Percentiles rank a stretch among this genome's conserved stretches.
Conservation (phyloP, 1,284 basidiomycete species). For the Ganoderma lucidum region DNA sequence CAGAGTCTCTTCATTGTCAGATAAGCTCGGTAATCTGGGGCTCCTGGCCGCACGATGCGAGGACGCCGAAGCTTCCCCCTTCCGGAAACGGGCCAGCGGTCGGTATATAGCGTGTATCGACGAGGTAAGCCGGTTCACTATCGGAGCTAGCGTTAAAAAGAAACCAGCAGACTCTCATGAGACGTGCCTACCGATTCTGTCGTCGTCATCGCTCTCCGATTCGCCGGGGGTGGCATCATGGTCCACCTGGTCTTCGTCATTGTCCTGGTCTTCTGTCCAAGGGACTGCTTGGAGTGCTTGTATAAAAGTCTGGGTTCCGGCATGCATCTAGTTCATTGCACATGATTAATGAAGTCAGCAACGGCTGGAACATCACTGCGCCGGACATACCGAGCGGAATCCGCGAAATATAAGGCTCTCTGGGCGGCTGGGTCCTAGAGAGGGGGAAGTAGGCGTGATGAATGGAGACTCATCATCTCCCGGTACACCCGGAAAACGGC, state of each 20-base stretch:
- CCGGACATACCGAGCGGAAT: slow-evolving; percentile 63
- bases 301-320: slow-evolving; percentile 85
- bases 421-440: slow-evolving; percentile 51
- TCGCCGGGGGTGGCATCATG: slow-evolving; percentile 52
- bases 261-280: slow-evolving; percentile 72
- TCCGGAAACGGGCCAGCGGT: slow-evolving; percentile 74
- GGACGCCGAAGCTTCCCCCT: slow-evolving; percentile 45
- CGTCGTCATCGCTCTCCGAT: slow-evolving; percentile 71
- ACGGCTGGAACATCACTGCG: slow-evolving; percentile 22
- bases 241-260: slow-evolving; percentile 66
- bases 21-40: slow-evolving; percentile 34
- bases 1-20: slow-evolving; percentile 40
- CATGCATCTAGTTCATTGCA: slow-evolving; percentile 64
- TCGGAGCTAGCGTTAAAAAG: slow-evolving; percentile 5
- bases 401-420: slow-evolving; percentile 63
- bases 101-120: slow-evolving; percentile 89
- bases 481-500: slow-evolving; percentile 21
- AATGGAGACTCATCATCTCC: slow-evolving; percentile 77
- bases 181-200: slow-evolving; percentile 45
- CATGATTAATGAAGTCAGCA: slow-evolving; percentile 14
- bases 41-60: slow-evolving; percentile 29
- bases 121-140: slow-evolving; percentile 64
- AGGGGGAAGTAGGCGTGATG: slow-evolving; percentile 75
- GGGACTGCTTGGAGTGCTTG: slow-evolving; percentile 85
- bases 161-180: background rate